A percentile compares a stretch with the other conserved stretches of the same genome.
Conservation (phyloP, 805 yeast genomes). For the Debaryomyces hansenii region DNA sequence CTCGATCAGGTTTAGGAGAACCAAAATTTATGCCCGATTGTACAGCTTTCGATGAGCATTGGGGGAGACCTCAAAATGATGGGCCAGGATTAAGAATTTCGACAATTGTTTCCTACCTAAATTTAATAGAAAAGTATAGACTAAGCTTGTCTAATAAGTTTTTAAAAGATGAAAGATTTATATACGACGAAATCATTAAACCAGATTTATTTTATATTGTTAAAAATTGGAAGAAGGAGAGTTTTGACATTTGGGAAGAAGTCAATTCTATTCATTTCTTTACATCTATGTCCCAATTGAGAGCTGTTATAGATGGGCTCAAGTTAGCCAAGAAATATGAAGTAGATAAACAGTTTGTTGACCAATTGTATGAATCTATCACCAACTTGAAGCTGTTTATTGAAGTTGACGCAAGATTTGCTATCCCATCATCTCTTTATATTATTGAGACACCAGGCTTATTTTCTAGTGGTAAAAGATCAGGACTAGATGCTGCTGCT, state of each 20-base stretch:
- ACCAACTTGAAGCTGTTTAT: conserved; percentile 39
- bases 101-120: conserved; percentile 58
- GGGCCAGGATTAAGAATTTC: conserved; percentile 86
- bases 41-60: conserved; percentile 56
- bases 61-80: conserved; percentile 98
- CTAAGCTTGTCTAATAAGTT: conserved; percentile 19
- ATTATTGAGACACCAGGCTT: conserved; percentile 68
- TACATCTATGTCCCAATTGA: conserved; percentile 72
- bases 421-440: conserved; percentile 37
- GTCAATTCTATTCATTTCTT: conserved; percentile 73
- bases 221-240: conserved; percentile 57
- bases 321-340: conserved; percentile 26
- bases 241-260: conserved; percentile 97
- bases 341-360: conserved; percentile 26
- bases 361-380: conserved; percentile 27
- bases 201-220: conserved; percentile 70
- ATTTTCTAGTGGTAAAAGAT: conserved; percentile 42
- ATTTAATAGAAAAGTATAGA: conserved; percentile 35
- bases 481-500: conserved; percentile 80
- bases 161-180: conserved; percentile 27
- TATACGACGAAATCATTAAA: conserved; percentile 55
- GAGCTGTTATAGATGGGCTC: conserved; percentile 63
- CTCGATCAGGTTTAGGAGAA: conserved; percentile 72
- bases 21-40: conserved; percentile 80
- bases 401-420: conserved; percentile 42